A percentile compares a stretch with the other conserved stretches of the same genome.
Evolutionary conservation across 1,139 yeast genomes (phyloP).

Genomic region (Blastobotrys aristatus): DNA sequence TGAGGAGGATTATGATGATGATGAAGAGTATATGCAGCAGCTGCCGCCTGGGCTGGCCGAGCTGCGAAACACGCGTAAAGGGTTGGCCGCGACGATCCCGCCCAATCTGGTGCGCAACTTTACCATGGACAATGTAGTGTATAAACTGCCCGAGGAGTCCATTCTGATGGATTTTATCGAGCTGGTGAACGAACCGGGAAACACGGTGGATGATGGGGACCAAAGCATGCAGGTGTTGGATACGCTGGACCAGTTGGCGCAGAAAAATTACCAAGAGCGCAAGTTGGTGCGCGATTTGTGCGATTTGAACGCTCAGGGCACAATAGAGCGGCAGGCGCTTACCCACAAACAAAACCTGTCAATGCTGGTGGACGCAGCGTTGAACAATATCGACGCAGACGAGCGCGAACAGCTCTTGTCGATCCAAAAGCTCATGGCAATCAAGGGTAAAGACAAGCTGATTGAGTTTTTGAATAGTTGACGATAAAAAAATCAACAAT

Average conservation of each 20-base stretch:
- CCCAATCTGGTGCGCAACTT: constrained; percentile 38
- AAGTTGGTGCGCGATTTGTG: constrained; percentile 36
- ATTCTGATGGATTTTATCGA: constrained; percentile 70
- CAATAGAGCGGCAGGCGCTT: constrained; percentile 27
- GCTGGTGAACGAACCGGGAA: constrained; percentile 28
- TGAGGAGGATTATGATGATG: constrained; percentile 39
- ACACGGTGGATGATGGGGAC: constrained; percentile 23
- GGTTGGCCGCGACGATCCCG: constrained; percentile 42
- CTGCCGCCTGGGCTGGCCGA: constrained; percentile 43
- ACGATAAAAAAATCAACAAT: background rate
- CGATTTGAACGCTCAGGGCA: constrained; percentile 28
- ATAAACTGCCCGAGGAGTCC: constrained; percentile 66
- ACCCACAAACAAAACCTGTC: constrained; percentile 27
- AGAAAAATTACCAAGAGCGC: constrained; percentile 27
- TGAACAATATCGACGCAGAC: constrained; percentile 24
- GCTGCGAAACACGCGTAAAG: constrained; percentile 36
- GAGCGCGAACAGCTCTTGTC: constrained; percentile 52
- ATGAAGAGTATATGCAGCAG: constrained; percentile 33
- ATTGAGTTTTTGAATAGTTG: constrained; percentile 45
- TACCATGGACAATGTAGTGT: constrained; percentile 48
- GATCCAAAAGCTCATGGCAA: constrained; percentile 55
- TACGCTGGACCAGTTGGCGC: constrained; percentile 35
- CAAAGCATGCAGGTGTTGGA: constrained; percentile 28
- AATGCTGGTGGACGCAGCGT: constrained; percentile 41
- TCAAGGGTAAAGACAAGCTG: constrained; percentile 66